phyloP scores from a whole-genome alignment of 768 basidiomycete genomes.

The Kwoniella mangroviensis region DNA sequence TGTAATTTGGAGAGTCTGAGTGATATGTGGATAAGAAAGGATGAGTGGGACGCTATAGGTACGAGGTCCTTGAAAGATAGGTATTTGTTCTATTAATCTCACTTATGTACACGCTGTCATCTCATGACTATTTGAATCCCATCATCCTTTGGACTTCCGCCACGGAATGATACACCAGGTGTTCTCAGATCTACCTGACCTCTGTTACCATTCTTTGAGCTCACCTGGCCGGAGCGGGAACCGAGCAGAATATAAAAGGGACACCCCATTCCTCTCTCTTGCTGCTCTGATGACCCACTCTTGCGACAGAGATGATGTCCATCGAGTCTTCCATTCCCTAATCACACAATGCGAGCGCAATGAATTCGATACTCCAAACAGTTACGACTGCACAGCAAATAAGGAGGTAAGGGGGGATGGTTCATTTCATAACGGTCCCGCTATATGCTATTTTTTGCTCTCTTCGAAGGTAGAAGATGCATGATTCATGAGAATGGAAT shows the following conservation, averaged over 20 bases:
- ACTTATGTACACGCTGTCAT: no score
- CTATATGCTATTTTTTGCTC: no score
- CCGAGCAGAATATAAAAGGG: not conserved
- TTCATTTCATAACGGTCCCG: no score
- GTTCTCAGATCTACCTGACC: not conserved
- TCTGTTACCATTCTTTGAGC: not conserved
- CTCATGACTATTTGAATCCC: not conserved
- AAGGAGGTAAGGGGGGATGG: not conserved
- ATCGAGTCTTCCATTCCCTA: not conserved
- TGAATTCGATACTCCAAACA: not conserved
- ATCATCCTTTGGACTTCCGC: not conserved
- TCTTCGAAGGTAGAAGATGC: no score
- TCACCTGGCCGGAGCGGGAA: not conserved
- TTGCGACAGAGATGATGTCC: no score
- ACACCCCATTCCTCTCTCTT: no score
- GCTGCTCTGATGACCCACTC: no score
- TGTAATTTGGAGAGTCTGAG: conserved; percentile 87
- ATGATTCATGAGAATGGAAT: not conserved
- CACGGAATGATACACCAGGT: not conserved
- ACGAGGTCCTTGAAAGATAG: conserved; percentile 59
- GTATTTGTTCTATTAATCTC: conserved; percentile 42
- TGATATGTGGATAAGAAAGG: conserved; percentile 84
- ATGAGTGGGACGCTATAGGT: conserved; percentile 70
- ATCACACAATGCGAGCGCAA: not conserved
- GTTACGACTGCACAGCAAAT: not conserved